phyloP scores from a whole-genome alignment of 2,329 filamentous ascomycete species.

The Dothidotthia symphoricarpi region DNA sequence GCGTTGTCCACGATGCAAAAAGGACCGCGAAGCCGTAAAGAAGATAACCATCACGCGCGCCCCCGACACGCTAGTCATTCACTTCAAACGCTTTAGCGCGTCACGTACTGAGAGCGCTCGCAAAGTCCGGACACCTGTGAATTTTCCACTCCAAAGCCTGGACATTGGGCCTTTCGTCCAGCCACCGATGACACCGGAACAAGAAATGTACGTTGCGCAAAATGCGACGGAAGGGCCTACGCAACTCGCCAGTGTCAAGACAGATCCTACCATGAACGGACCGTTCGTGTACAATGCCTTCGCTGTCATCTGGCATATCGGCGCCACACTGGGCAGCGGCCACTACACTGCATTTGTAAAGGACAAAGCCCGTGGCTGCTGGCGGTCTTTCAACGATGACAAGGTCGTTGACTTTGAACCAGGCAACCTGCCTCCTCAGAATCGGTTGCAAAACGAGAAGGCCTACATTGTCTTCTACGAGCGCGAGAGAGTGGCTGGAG shows the following conservation, averaged over 20 bases:
- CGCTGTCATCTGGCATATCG: conserved; percentile 76
- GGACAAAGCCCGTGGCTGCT: conserved; percentile 53
- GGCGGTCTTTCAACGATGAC: conserved; percentile 61
- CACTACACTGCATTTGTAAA: conserved; percentile 72
- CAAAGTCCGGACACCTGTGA: conserved; percentile 70
- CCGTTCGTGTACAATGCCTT: conserved; percentile 83
- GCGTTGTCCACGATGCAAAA: conserved; percentile 74
- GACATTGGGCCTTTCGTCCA: conserved; percentile 62
- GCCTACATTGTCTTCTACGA: conserved; percentile 67
- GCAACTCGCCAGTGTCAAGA: conserved; percentile 36
- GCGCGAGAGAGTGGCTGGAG: conserved; percentile 37
- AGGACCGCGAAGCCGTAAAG: conserved; percentile 64
- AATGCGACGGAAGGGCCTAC: conserved; percentile 25
- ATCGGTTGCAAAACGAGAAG: conserved; percentile 60
- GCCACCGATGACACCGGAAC: conserved; percentile 43
- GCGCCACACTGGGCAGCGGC: conserved; percentile 65
- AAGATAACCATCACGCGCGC: conserved; percentile 73
- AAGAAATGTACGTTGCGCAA: conserved; percentile 39
- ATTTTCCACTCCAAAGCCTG: conserved; percentile 73
- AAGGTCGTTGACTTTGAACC: conserved; percentile 57
- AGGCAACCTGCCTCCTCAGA: conserved; percentile 47
- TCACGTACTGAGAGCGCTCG: conserved; percentile 55
- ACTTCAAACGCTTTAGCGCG: conserved; percentile 69
- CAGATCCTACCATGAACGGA: conserved; percentile 46
- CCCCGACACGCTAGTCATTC: conserved; percentile 74